phyloP scores from a whole-genome alignment of 2,329 filamentous ascomycete species.

The Penicillium sp. region DNA sequence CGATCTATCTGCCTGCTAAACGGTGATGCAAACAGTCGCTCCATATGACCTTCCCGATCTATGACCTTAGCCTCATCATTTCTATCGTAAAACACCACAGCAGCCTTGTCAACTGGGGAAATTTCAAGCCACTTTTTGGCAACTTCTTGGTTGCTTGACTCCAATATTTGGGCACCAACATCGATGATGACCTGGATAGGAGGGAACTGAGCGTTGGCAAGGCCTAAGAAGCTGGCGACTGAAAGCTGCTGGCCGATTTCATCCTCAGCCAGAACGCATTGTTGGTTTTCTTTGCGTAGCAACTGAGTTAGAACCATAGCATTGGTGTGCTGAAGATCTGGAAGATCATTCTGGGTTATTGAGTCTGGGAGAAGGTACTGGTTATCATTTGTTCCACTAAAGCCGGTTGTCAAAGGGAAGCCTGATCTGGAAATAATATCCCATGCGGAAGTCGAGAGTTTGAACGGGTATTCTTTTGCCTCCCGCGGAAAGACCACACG shows the following conservation, averaged over 20 bases:
- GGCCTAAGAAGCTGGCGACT: conserved; percentile 45
- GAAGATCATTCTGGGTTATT: conserved; percentile 61
- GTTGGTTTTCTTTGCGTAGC: conserved; percentile 56
- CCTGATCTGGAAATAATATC: conserved; percentile 52
- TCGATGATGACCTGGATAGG: conserved; percentile 67
- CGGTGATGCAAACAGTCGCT: conserved; percentile 59
- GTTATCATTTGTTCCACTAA: conserved; percentile 72
- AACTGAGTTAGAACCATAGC: conserved; percentile 67
- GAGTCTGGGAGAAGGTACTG: conserved; percentile 59
- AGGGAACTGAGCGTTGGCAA: conserved; percentile 46
- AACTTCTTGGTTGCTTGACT: conserved; percentile 62
- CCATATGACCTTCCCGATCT: conserved; percentile 28
- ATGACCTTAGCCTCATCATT: conserved; percentile 35
- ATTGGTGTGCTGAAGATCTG: conserved; percentile 65
- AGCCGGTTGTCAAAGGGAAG: conserved; percentile 62
- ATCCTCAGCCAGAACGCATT: conserved; percentile 20
- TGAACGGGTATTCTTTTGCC: conserved; percentile 65
- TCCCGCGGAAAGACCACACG: conserved; percentile 65
- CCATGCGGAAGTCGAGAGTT: conserved; percentile 70
- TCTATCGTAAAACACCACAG: conserved; percentile 60
- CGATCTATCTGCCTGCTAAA: conserved; percentile 59
- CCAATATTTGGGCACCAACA: conserved; percentile 71
- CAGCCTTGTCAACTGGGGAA: background rate
- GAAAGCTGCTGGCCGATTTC: conserved; percentile 33
- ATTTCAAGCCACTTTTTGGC: conserved; percentile 57